Percentiles rank a stretch among this genome's conserved stretches.
Conservation (phyloP, 164 flowering plant species). For the Vitis rupestris region DNA sequence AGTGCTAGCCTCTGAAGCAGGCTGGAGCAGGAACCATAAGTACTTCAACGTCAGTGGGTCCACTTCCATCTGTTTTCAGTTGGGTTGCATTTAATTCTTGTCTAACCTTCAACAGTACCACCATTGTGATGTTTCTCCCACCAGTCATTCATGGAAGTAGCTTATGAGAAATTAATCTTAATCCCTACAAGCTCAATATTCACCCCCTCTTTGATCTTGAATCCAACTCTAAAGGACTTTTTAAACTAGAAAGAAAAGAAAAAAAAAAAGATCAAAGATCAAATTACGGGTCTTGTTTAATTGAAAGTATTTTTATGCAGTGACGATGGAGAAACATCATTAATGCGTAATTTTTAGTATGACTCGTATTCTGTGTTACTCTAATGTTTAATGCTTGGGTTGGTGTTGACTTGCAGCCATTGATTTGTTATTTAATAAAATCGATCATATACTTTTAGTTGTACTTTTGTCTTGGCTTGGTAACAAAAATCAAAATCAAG, state of each 20-base stretch:
- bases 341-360: neutral
- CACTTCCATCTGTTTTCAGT: neutral
- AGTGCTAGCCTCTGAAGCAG: neutral
- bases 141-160: neutral
- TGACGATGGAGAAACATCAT: neutral
- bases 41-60: slow-evolving; percentile 1
- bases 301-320: neutral
- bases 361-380: neutral
- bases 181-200: no score
- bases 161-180: no score
- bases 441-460: neutral
- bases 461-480: neutral
- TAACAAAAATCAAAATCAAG: slow-evolving; percentile 13
- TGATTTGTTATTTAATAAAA: neutral
- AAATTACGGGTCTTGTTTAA: neutral
- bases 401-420: slow-evolving; percentile 4
- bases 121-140: slow-evolving; percentile 3
- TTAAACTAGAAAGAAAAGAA: no score
- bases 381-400: neutral
- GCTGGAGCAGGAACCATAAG: neutral
- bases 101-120: neutral
- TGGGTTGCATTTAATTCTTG: slow-evolving; percentile 2
- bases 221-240: no score
- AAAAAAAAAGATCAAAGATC: no score
- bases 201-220: no score